Evolutionary conservation across 139 green algal species (phyloP).

Genomic region (Haematococcus lacustris): DNA sequence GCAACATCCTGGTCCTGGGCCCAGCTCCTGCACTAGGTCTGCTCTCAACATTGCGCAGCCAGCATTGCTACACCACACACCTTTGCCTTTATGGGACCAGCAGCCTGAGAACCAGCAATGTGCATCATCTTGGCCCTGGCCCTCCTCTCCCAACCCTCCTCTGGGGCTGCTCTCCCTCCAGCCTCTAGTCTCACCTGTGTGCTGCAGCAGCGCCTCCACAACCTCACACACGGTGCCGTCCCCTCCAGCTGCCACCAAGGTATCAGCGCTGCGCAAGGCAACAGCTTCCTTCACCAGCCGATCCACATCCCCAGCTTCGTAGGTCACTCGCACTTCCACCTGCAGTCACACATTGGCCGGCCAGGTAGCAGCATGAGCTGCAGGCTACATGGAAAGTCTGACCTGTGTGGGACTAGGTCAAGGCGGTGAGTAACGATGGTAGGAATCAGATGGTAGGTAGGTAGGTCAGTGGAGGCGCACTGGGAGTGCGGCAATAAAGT

Average conservation of each 20-base stretch:
- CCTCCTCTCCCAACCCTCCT: neutral
- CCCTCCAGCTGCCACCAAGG: constrained; percentile 36
- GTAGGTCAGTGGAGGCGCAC: neutral
- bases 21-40: neutral
- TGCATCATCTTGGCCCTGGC: neutral
- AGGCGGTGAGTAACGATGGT: neutral
- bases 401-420: neutral
- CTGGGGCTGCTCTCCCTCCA: neutral
- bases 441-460: neutral
- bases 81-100: too few relatives aligned
- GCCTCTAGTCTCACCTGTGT: constrained; percentile 2
- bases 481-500: neutral
- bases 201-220: constrained; percentile 31
- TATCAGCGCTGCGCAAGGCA: constrained; percentile 15
- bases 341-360: neutral
- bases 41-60: neutral
- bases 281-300: constrained; percentile 7
- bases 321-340: constrained; percentile 12
- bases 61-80: neutral
- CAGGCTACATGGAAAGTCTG: neutral
- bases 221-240: constrained; percentile 43
- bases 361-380: neutral
- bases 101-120: too few relatives aligned
- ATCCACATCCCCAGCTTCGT: constrained; percentile 11
- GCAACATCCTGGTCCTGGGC: neutral